Base-by-base conservation (phyloP, 2,329 filamentous ascomycete genomes). In the Calonectria montana region DNA sequence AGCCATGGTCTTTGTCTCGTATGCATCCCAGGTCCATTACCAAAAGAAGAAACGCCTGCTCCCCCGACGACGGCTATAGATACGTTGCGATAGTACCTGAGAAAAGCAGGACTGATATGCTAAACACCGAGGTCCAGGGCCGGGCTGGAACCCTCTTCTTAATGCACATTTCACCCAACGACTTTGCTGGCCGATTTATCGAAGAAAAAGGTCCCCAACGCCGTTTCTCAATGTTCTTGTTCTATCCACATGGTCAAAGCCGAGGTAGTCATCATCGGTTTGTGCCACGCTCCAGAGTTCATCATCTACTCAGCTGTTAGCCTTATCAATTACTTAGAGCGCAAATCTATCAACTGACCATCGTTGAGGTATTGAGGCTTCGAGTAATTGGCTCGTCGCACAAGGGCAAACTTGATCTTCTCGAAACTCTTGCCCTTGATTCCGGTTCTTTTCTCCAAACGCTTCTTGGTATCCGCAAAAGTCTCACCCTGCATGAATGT, bases 391-490 rank as follows among this genome's bases (percentile, higher is more conserved):
- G 91, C 88, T 81, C 94, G 88, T 82, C 92, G 88, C 64, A 98
- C 90, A 37, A 97, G 84, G 8, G 95, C 94, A 86, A 99, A 98
- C 84, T 97, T 98, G 84, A 99, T 97, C 88, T 98, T 98, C 84
- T 99, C 96, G 77, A 99, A 96, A 76, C 95, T 95, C 88, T 99
- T 99, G 83, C 97, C 97, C 84, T 98, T 98, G 85, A 99, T 92
- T 29, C 96, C 96, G 0, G 94, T 98, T 71, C 96, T 90, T 83
- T 96, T 96, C 77, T 97, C 96, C 4, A 99, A 87, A n/a, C 97
- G 92, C 85, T 97, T 95, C 86, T 96, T 98, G 50, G 96, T 98
- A 39, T 98, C 94, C 70, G 91, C 92, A 84, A 99, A 98, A 45
- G 89, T 88, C 83, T 99, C 97, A 66, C 92, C 94, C 91, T 96